phyloP scores from a whole-genome alignment of 352 stramenopile genomes.

The Globisporangium canariense region DNA sequence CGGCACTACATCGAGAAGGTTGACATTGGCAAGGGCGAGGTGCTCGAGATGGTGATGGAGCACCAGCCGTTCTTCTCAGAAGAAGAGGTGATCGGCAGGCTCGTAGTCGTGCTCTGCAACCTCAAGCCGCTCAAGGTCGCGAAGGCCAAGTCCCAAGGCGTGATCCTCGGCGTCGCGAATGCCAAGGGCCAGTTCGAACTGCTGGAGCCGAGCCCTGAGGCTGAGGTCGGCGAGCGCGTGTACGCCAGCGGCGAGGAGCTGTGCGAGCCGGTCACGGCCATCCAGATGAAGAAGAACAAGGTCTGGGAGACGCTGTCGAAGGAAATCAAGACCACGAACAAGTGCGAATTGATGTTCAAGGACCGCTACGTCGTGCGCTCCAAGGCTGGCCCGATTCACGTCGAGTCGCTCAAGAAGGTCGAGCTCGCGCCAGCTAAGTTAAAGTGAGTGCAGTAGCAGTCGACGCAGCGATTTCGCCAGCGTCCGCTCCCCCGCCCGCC shows the following conservation, averaged over 20 bases:
- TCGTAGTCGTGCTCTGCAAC: constrained; percentile 75
- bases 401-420: constrained; percentile 64
- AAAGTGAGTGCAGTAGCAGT: constrained; percentile 11
- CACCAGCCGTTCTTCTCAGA: constrained; percentile 75
- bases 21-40: constrained; percentile 69
- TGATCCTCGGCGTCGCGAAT: constrained; percentile 53
- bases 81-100: constrained; percentile 65
- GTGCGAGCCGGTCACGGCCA: constrained; percentile 64
- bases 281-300: constrained; percentile 88
- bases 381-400: constrained; percentile 43
- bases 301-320: constrained; percentile 74
- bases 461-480: background rate
- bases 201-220: constrained; percentile 54
- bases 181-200: constrained; percentile 60
- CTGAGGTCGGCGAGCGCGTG: constrained; percentile 66
- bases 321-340: constrained; percentile 74
- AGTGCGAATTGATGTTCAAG: constrained; percentile 70
- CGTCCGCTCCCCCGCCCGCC: background rate
- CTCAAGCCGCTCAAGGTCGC: constrained; percentile 75
- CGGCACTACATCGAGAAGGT: constrained; percentile 76
- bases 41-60: constrained; percentile 74
- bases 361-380: constrained; percentile 59
- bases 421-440: constrained; percentile 25
- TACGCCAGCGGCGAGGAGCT: constrained; percentile 72
- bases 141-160: constrained; percentile 55